phyloP scores from a whole-genome alignment of 495 filamentous ascomycete genomes.

The Chaetomidium leptoderma region DNA sequence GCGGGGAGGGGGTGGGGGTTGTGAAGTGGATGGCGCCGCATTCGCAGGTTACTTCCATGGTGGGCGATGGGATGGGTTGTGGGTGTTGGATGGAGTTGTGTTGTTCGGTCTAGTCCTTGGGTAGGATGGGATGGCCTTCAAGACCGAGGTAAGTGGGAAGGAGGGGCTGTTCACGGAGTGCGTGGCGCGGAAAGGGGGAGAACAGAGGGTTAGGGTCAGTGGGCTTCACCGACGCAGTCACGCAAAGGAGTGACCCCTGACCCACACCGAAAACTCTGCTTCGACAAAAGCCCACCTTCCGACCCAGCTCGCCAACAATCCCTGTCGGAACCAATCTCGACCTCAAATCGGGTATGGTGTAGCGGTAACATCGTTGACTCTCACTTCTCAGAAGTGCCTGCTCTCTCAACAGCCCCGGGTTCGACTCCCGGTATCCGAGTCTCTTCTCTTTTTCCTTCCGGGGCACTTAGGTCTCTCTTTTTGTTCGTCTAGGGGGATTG shows the following conservation, averaged over 20 bases:
- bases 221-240: background rate
- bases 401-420: conserved; percentile 18
- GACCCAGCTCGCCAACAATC: background rate
- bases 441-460: background rate
- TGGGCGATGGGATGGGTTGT: background rate
- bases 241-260: conserved; percentile 10
- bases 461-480: background rate
- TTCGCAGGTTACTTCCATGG: conserved; percentile 46
- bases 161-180: background rate
- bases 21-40: conserved; percentile 49
- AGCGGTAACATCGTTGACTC: conserved; percentile 21
- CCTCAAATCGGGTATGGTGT: conserved; percentile 17
- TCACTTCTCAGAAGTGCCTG: conserved; percentile 15
- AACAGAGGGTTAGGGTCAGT: background rate
- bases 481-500: no score
- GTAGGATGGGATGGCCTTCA: no score
- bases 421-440: conserved; percentile 21
- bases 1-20: conserved; percentile 39
- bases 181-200: background rate
- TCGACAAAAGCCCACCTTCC: background rate
- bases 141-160: no score
- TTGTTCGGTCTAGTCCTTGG: no score
- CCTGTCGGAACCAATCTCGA: conserved; percentile 10
- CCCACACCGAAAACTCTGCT: background rate
- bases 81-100: background rate